Base-by-base conservation (phyloP, 768 basidiomycete species). In the Trichaptum fuscoviolaceum region DNA sequence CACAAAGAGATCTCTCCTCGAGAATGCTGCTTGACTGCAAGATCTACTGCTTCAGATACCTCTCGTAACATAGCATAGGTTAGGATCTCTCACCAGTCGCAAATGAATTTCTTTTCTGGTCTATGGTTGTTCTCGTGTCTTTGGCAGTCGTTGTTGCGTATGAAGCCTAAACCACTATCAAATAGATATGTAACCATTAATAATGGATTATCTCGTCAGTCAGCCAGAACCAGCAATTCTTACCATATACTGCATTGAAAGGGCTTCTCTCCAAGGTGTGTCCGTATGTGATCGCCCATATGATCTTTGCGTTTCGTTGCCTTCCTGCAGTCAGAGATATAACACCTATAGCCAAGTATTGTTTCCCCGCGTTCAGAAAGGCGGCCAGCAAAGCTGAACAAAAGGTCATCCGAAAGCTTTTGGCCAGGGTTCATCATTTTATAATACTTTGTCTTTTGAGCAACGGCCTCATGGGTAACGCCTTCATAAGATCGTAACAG, bases 101-200 rank as follows among this genome's bases (percentile, higher is more conserved):
- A 91, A 24, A 77, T 76, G 68, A 83, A 89, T 7, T 89, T 89
- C 67, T 87, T 83, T 57, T 69, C 71, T 17, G 85, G 86, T 12
- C 78, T 83, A 71, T 91, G 89, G 67, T 84, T 86, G 17, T 85
- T 80, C 73, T 89, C 88, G 67, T 91, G 90, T 27, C 90, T 84
- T 72, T 89, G 90, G 77, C 87, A 89, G 73, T 91, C 89, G 70
- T 91, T 90, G 74, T 87, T 90, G 67, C 90, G 86, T 67, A 89
- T 72, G 77, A 91, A 91, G 15, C 85, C 80, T 66, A 87, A 80
- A 2, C 83, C 74, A 72, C 90, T 91, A 63, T 27, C 9, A 64
- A 18, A 71, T 64, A 65, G n/a, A 35, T 23, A 20, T 4, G 65
- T 75, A 60, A 74, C 70, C 35, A 30, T 30, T 4, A 20, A 26